Evolutionary conservation across 106 monocot species (phyloP).

Genomic region (Acorus gramineus): DNA sequence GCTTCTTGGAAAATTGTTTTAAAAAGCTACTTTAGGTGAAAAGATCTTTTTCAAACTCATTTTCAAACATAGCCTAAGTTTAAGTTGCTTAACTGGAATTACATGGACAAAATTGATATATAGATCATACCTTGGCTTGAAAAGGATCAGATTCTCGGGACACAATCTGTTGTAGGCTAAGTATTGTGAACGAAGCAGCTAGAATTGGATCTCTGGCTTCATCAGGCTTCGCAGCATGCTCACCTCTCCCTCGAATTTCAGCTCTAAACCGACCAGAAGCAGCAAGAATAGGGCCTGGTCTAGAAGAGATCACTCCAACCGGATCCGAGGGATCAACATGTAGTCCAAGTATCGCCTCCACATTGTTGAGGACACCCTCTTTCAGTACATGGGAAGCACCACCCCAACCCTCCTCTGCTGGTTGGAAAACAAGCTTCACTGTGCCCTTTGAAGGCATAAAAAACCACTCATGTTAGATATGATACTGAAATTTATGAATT

Average conservation of each 20-base stretch:
- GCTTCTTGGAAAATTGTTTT: too few relatives aligned
- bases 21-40: neutral
- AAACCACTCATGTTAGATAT: neutral
- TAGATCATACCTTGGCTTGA: slow-evolving; percentile 26
- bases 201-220: slow-evolving; percentile 24
- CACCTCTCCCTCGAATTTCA: slow-evolving; percentile 36
- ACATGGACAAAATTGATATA: neutral
- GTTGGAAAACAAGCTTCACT: slow-evolving; percentile 69
- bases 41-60: too few relatives aligned
- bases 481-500: too few relatives aligned
- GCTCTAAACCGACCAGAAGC: slow-evolving; percentile 35
- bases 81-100: too few relatives aligned
- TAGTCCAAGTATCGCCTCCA: slow-evolving; percentile 36
- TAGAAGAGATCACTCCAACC: slow-evolving; percentile 34
- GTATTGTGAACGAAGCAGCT: slow-evolving; percentile 23
- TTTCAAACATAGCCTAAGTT: too few relatives aligned
- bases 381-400: slow-evolving; percentile 47
- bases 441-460: slow-evolving; percentile 22
- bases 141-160: slow-evolving; percentile 41
- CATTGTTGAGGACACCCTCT: slow-evolving; percentile 38
- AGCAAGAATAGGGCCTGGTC: slow-evolving; percentile 41
- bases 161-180: slow-evolving; percentile 33
- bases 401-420: slow-evolving; percentile 50
- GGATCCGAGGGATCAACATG: slow-evolving; percentile 40
- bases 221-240: slow-evolving; percentile 36